Percentiles rank a stretch among this genome's conserved stretches.
These are phyloP conservation scores for Thymus quinquecostatus DNA, from an alignment of 257 asterid species.

Conservation along the genomic window DNA sequence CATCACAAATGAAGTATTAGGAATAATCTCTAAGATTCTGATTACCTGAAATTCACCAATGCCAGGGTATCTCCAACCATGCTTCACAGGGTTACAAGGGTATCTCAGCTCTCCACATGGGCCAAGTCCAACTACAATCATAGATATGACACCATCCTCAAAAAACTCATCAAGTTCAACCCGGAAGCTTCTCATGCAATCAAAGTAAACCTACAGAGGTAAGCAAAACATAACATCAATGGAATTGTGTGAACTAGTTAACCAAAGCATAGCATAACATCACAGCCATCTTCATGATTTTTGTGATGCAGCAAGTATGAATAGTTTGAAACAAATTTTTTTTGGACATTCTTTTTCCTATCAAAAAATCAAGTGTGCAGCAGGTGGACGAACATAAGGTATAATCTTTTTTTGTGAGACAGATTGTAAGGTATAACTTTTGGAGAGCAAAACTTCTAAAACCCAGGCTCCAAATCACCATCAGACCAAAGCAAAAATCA, in stretches of 20 bases:
- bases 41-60: slow-evolving; percentile 93
- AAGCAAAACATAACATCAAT: slow-evolving; percentile 30
- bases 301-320: not conserved
- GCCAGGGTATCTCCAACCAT: slow-evolving; percentile 93
- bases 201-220: slow-evolving; percentile 81
- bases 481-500: slow-evolving; percentile 11
- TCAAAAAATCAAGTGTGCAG: not conserved
- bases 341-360: slow-evolving; percentile 3
- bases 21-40: slow-evolving; percentile 2
- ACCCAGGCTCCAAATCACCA: not conserved
- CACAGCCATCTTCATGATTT: slow-evolving; percentile 5
- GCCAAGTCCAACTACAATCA: slow-evolving; percentile 83
- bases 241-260: slow-evolving; percentile 23
- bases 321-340: slow-evolving; percentile 3
- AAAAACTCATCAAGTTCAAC: slow-evolving; percentile 79
- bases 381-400: not conserved
- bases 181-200: slow-evolving; percentile 92
- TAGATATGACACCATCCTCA: slow-evolving; percentile 69
- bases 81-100: slow-evolving; percentile 85
- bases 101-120: slow-evolving; percentile 91
- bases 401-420: not conserved
- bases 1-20: not conserved
- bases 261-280: slow-evolving; percentile 16
- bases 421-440: too few relatives aligned
- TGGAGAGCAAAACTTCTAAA: slow-evolving; percentile 1